phyloP scores from a whole-genome alignment of 345 rosid species.

The Psidium friedrichsthalianum region DNA sequence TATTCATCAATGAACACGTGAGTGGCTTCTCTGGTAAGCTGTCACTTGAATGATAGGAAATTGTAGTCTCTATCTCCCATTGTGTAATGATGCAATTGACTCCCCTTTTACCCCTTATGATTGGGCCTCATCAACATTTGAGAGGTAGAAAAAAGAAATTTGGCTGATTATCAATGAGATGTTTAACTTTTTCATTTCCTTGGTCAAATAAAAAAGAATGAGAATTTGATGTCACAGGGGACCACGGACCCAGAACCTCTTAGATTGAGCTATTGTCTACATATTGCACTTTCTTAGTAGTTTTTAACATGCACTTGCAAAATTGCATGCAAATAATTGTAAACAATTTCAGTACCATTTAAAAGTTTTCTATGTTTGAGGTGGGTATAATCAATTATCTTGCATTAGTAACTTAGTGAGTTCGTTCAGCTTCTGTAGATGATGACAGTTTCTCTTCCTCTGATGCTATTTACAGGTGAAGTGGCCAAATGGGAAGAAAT shows the following conservation, averaged over 20 bases:
- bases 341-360: neutral
- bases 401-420: neutral
- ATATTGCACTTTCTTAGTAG: neutral
- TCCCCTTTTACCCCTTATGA: neutral
- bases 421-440: neutral
- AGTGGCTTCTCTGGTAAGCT: slow-evolving; percentile 12
- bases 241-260: neutral
- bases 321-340: neutral
- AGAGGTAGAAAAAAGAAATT: neutral
- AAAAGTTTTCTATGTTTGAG: neutral
- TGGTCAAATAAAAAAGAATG: neutral
- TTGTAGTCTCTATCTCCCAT: neutral
- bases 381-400: neutral
- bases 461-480: slow-evolving; percentile 43
- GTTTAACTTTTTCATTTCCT: neutral
- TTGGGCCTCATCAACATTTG: neutral
- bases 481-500: slow-evolving; percentile 63
- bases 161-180: neutral
- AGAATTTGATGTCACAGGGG: neutral
- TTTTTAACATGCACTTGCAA: neutral
- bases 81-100: neutral
- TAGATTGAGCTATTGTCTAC: neutral
- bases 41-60: neutral
- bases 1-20: slow-evolving; percentile 71
- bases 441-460: neutral